Base-by-base conservation (phyloP, 2,329 filamentous ascomycete species). In the Fusarium stilboides region DNA sequence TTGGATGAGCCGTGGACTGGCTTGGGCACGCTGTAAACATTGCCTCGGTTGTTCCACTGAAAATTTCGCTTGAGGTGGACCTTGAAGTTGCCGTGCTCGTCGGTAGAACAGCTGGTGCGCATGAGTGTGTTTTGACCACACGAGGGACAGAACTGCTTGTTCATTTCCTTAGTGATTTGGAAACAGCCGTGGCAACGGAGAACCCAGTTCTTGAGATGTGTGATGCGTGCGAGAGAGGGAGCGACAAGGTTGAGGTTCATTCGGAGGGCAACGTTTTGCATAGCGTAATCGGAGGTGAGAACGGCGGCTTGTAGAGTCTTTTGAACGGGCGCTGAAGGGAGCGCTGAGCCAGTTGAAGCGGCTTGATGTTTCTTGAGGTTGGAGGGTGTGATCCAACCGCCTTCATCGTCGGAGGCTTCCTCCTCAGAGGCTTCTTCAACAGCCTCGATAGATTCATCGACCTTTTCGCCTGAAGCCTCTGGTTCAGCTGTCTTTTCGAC, bases 121-220 rank as follows among this genome's bases (percentile, higher is more conserved):
- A 91, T 94, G 24, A 99, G 86, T 0, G 94, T 95, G 3, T 93
- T 87, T 77, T 97, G 94, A 14, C 96, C 96, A 79, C 96, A 99
- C 51, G 91, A 88, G 3, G 93, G 91, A 79, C 96, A 99, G 84
- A 99, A 99, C 78, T 98, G 94, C 82, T 92, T 93, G 71, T 82
- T 84, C 89, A 94, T 94, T 74, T 97, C 89, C 75, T 92, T 93
- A 69, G 91, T 93, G 56, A 93, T 89, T 67, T 89, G 83, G 84
- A 98, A 99, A 85, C 94, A 97, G 59, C 91, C 94, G 82, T 99
- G 95, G 84, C 96, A 99, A 43, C 96, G 91, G 58, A 97, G 87
- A 6, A 98, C 89, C 86, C 93, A 97, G 14, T 92, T 95, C 79
- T 94, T 95, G 69, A 98, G 87, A 62, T 92, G 89, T 37, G 90